Conservation (phyloP, 306 rosid species). For the Pterocarpus macrocarpus region DNA sequence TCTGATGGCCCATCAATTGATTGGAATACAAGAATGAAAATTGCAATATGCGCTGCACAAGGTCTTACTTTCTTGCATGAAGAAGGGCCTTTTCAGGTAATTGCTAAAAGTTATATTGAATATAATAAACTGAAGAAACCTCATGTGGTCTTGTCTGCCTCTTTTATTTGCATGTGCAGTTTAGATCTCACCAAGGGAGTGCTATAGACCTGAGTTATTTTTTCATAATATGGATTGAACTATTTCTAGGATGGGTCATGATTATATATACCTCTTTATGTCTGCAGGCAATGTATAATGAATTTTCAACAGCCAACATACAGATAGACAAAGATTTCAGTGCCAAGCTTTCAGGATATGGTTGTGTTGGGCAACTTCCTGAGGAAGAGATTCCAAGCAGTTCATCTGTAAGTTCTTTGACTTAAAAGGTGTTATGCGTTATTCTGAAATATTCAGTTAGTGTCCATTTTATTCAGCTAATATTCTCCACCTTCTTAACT, state of each 20-base stretch:
- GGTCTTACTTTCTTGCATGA: slow-evolving; percentile 99
- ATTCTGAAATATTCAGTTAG: slow-evolving; percentile 21
- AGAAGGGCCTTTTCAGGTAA: slow-evolving; percentile 99
- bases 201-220: background rate
- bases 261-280: slow-evolving; percentile 40
- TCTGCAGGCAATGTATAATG: slow-evolving; percentile 96
- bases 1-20: slow-evolving; percentile 95
- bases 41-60: slow-evolving; percentile 91
- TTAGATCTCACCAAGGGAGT: slow-evolving; percentile 30
- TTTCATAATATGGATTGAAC: background rate
- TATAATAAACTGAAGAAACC: background rate
- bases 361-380: slow-evolving; percentile 91
- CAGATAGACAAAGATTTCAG: slow-evolving; percentile 98
- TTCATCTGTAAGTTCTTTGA: slow-evolving; percentile 72
- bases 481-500: slow-evolving; percentile 16
- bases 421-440: background rate
- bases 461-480: background rate
- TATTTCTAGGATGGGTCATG: background rate
- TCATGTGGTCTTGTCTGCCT: slow-evolving; percentile 18
- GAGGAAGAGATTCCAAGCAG: slow-evolving; percentile 84
- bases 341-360: slow-evolving; percentile 99
- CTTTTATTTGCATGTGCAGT: slow-evolving; percentile 1
- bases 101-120: slow-evolving; percentile 13
- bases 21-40: slow-evolving; percentile 97
- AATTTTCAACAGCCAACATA: slow-evolving; percentile 90